phyloP scores from a whole-genome alignment of 1,284 basidiomycete genomes.

The Mycena sp. region DNA sequence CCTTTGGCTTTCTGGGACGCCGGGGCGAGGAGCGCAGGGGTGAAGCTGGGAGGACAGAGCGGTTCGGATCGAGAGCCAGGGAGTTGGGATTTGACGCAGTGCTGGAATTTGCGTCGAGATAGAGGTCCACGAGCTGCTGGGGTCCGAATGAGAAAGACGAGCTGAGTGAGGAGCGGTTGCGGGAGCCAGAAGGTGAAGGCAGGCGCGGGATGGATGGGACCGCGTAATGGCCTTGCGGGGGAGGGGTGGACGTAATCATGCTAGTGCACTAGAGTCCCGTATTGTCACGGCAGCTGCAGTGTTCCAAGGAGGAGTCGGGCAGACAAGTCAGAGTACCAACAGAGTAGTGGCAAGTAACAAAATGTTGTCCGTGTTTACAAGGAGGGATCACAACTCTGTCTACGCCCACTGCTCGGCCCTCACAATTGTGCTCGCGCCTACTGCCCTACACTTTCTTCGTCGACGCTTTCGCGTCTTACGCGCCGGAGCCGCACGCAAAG shows the following conservation, averaged over 20 bases:
- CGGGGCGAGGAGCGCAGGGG: conserved; percentile 72
- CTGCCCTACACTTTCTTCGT: too few relatives aligned
- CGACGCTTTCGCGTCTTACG: conserved; percentile 17
- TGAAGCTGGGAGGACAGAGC: conserved; percentile 75
- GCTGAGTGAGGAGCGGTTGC: conserved; percentile 71
- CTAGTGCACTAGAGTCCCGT: background rate
- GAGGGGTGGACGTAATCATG: conserved; percentile 46
- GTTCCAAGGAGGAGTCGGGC: too few relatives aligned
- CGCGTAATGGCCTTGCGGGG: conserved; percentile 34
- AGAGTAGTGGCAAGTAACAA: too few relatives aligned
- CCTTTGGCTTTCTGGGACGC: conserved; percentile 57
- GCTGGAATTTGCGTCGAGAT: conserved; percentile 67
- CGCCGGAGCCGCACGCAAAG: background rate
- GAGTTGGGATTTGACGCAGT: conserved; percentile 61
- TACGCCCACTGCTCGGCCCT: too few relatives aligned
- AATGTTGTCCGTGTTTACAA: too few relatives aligned
- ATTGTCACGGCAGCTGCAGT: too few relatives aligned
- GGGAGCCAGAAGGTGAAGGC: conserved; percentile 53
- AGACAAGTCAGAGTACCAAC: too few relatives aligned
- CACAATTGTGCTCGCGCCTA: too few relatives aligned
- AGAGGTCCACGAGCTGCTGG: conserved; percentile 74
- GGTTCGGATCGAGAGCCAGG: conserved; percentile 76
- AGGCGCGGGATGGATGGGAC: conserved; percentile 47
- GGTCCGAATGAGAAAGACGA: conserved; percentile 87
- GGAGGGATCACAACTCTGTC: too few relatives aligned